Conservation (phyloP, 202 grass and related monocot genomes). For the Hordeum pubiflorum region DNA sequence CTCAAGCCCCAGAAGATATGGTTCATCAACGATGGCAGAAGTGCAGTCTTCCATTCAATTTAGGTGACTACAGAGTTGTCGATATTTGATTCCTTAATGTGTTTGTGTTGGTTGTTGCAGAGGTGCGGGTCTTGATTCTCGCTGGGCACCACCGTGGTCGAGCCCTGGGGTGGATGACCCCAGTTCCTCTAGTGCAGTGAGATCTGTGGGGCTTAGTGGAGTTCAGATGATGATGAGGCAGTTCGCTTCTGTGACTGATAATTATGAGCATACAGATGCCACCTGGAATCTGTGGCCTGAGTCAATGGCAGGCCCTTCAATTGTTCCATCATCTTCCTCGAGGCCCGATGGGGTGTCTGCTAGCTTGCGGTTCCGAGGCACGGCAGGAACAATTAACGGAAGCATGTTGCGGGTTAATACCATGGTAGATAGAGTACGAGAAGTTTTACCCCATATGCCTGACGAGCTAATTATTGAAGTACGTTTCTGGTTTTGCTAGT, state of each 20-base stretch:
- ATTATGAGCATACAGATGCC: slow-evolving; percentile 55
- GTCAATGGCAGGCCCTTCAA: slow-evolving; percentile 33
- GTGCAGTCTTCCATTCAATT: background rate
- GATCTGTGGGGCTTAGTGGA: slow-evolving; percentile 72
- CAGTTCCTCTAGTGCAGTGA: slow-evolving; percentile 61
- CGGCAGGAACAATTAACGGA: slow-evolving; percentile 39
- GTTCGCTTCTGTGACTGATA: slow-evolving; percentile 66
- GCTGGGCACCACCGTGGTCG: slow-evolving; percentile 67
- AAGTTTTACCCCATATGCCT: slow-evolving; percentile 86
- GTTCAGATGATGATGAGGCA: slow-evolving; percentile 99
- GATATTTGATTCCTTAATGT: slow-evolving; percentile 21
- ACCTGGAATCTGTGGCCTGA: slow-evolving; percentile 64
- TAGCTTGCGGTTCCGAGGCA: slow-evolving; percentile 56
- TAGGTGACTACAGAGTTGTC: background rate
- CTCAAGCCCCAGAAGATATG: background rate
- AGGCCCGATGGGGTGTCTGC: slow-evolving; percentile 39
- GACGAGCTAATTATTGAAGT: slow-evolving; percentile 96
- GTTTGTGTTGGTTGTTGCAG: slow-evolving; percentile 44
- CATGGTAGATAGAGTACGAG: slow-evolving; percentile 88
- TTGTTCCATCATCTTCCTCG: slow-evolving; percentile 50
- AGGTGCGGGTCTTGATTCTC: slow-evolving; percentile 66
- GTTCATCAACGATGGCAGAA: background rate
- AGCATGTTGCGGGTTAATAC: slow-evolving; percentile 50
- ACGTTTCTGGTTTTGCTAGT: background rate
- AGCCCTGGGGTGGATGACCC: slow-evolving; percentile 55